phyloP scores from a whole-genome alignment of 345 rosid genomes.

The Gossypium turneri region DNA sequence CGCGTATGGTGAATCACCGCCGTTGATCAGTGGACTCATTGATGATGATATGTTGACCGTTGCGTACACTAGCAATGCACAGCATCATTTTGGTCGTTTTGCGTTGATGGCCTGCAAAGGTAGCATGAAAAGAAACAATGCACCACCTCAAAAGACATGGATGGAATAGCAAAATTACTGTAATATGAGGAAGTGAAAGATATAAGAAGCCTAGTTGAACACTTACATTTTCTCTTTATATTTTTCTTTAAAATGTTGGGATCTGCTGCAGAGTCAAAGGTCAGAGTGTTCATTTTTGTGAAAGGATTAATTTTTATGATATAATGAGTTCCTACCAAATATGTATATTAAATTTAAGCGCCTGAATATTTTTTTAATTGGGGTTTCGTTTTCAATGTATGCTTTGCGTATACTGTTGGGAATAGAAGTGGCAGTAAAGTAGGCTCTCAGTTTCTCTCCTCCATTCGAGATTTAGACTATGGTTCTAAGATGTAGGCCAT shows the following conservation, averaged over 20 bases:
- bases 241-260: conserved; percentile 17
- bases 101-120: conserved; percentile 46
- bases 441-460: background rate
- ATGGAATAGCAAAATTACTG: too few relatives aligned
- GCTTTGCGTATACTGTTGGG: background rate
- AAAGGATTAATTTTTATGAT: too few relatives aligned
- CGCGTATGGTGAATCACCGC: conserved; percentile 75
- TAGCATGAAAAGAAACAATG: background rate
- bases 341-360: too few relatives aligned
- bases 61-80: conserved; percentile 60
- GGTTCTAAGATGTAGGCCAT: too few relatives aligned
- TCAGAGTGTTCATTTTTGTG: background rate
- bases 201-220: background rate
- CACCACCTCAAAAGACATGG: too few relatives aligned
- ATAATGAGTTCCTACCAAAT: too few relatives aligned
- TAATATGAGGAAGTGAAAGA: too few relatives aligned
- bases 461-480: too few relatives aligned
- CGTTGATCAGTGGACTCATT: conserved; percentile 55
- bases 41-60: conserved; percentile 63
- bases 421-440: background rate
- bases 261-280: conserved; percentile 24
- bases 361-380: too few relatives aligned
- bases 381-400: background rate
- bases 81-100: conserved; percentile 55
- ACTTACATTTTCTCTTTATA: conserved; percentile 28